Conservation (phyloP, 2,329 filamentous ascomycete genomes). For the Ophiosphaerella narmari region DNA sequence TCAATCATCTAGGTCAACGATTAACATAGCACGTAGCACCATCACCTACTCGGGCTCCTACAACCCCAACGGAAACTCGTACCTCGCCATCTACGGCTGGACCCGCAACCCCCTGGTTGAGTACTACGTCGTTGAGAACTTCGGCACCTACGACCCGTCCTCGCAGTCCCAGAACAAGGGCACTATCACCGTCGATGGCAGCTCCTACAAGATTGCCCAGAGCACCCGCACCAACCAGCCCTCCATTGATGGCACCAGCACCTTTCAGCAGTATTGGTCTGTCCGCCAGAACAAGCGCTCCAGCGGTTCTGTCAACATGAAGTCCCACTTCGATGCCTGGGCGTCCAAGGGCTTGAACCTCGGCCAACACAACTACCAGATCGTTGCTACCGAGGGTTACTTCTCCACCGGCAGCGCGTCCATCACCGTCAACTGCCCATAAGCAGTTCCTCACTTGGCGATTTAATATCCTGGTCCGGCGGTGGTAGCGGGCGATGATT, state of each 20-base stretch:
- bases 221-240: slow-evolving; percentile 48
- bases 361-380: slow-evolving; percentile 45
- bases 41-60: slow-evolving; percentile 44
- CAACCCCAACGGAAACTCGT: slow-evolving; percentile 45
- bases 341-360: slow-evolving; percentile 36
- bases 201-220: slow-evolving; percentile 38
- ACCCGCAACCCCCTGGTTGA: slow-evolving; percentile 59
- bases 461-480: background rate
- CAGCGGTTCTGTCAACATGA: slow-evolving; percentile 37
- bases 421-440: slow-evolving; percentile 52
- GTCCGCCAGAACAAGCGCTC: slow-evolving; percentile 40
- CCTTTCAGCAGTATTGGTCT: slow-evolving; percentile 60
- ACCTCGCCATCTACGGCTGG: slow-evolving; percentile 64
- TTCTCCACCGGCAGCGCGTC: slow-evolving; percentile 53
- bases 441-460: slow-evolving; percentile 5
- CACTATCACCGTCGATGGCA: slow-evolving; percentile 36
- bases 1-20: background rate
- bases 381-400: slow-evolving; percentile 61
- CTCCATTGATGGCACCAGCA: slow-evolving; percentile 56
- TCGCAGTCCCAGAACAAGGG: slow-evolving; percentile 48
- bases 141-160: slow-evolving; percentile 55
- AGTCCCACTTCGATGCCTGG: slow-evolving; percentile 44
- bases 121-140: slow-evolving; percentile 59
- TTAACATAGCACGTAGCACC: slow-evolving; percentile 21
- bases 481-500: background rate